Evolutionary conservation across 1,284 basidiomycete species (phyloP), one percentile per base, ranked within the genome.

Genomic region (Malassezia dermatis): DNA sequence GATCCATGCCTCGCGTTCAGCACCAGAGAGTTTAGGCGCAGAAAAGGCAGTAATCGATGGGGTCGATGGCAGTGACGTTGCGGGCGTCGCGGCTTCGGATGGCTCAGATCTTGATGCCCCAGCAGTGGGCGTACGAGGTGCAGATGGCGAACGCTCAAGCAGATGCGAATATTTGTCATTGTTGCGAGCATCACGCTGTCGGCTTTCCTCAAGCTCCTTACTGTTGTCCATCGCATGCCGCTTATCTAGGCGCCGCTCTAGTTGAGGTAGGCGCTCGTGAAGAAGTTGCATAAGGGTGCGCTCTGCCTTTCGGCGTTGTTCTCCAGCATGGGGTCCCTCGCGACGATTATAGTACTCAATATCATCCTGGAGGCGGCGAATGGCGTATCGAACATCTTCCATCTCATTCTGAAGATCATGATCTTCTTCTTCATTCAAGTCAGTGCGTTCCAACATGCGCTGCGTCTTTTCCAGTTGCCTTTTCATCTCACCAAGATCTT

Each of bases 231-330:
- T 80, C 59, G 84, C 83, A 48, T 93, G 88, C 42, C 87, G 78
- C 23, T 84, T 84, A 68, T 88, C 83, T 58, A 95, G 83, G 68
- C 84, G 84, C 67, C 84, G 81, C 76, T 96, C 90, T 12, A 98
- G 81, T 61, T 88, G 87, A 0, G 93, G 94, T 2, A 99, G 79
- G 52, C 86, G 82, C 73, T 94, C 89, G 67, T 96, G 89, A 83
- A 88, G 83, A 46, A 99, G 78, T 53, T 81, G 80, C 62, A 95
- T 76, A 35, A 96, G 78, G 66, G 96, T 89, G 35, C 94, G 81
- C 77, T 98, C 94, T 21, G 94, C 80, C 67, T 84, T 82, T 30
- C 94, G 79, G 49, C 86, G 80, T 57, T 93, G 88, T 75, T 88
- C 89, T 8, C 82, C 80, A 5, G 79, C 76, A 8, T 84, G 82